A percentile compares a stretch with the other conserved stretches of the same genome.
Evolutionary conservation across 805 yeast species (phyloP).

Genomic region (Barnettozyma salicaria): DNA sequence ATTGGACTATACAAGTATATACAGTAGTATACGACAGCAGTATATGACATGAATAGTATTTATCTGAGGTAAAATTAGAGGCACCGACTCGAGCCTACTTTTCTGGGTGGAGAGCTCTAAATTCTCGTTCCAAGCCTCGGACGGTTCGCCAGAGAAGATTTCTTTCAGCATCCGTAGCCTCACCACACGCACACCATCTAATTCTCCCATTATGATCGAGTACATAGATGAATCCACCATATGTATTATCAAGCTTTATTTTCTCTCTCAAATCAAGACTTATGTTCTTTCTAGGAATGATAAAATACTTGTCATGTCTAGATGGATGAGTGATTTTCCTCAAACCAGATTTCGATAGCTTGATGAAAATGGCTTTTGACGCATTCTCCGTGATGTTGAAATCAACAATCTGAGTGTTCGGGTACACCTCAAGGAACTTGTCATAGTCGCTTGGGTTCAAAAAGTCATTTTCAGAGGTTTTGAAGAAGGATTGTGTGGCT

Average conservation of each 20-base stretch:
- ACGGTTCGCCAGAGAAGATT: slow-evolving; percentile 61
- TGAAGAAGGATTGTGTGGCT: slow-evolving; percentile 57
- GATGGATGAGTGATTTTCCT: slow-evolving; percentile 39
- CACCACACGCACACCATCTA: slow-evolving; percentile 91
- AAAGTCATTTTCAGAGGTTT: slow-evolving; percentile 37
- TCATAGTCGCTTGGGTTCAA: slow-evolving; percentile 36
- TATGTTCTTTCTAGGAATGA: slow-evolving; percentile 56
- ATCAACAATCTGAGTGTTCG: slow-evolving; percentile 67
- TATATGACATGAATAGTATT: too few species aligned
- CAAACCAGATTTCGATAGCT: slow-evolving; percentile 42
- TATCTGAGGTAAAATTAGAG: not conserved
- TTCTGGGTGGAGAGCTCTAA: slow-evolving; percentile 14
- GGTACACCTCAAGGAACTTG: slow-evolving; percentile 36
- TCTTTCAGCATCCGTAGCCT: slow-evolving; percentile 61
- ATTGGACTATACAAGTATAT: too few species aligned
- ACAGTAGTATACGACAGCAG: too few species aligned
- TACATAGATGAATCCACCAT: slow-evolving; percentile 77
- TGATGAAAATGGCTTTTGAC: slow-evolving; percentile 60
- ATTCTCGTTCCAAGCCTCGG: slow-evolving; percentile 50
- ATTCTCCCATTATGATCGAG: slow-evolving; percentile 70
- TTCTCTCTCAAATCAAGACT: slow-evolving; percentile 51
- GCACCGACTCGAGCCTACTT: too few species aligned
- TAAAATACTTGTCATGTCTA: slow-evolving; percentile 53
- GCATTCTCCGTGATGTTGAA: slow-evolving; percentile 69
- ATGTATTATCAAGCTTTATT: slow-evolving; percentile 63